Evolutionary conservation across 2,329 filamentous ascomycete species (phyloP).

Genomic region (Fusarium oxysporum): DNA sequence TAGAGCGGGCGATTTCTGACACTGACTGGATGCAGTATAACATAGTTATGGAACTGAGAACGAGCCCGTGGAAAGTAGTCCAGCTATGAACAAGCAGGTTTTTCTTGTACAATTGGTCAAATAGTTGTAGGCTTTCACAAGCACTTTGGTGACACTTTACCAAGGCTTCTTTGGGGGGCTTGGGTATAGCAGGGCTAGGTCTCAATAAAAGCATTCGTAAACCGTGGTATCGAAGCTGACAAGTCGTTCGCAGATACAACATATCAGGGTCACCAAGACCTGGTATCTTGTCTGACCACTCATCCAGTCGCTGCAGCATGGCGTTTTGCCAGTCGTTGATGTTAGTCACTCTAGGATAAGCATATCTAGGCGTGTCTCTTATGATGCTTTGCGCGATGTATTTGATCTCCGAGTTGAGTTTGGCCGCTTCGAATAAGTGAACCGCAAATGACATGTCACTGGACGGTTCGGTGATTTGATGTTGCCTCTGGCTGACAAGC

Average conservation of each 20-base stretch:
- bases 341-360: conserved; percentile 59
- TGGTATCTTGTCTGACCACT: conserved; percentile 56
- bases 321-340: conserved; percentile 59
- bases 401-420: conserved; percentile 68
- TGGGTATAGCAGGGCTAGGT: conserved; percentile 64
- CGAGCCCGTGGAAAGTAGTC: conserved; percentile 60
- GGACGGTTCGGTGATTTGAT: background rate
- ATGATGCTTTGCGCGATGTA: conserved; percentile 66
- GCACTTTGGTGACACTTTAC: conserved; percentile 58
- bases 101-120: conserved; percentile 57
- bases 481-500: conserved; percentile 3
- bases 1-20: conserved; percentile 53
- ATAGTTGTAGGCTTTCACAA: conserved; percentile 53
- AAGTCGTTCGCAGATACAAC: conserved; percentile 49
- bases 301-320: conserved; percentile 54
- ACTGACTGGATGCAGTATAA: conserved; percentile 63
- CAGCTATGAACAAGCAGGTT: conserved; percentile 61
- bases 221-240: conserved; percentile 60
- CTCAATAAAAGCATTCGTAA: conserved; percentile 62
- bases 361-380: conserved; percentile 59
- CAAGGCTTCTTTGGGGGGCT: conserved; percentile 56
- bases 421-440: conserved; percentile 60
- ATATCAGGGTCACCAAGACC: conserved; percentile 16
- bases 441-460: conserved; percentile 56
- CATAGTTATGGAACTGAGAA: conserved; percentile 61